These are phyloP conservation scores for Linnemannia zychae DNA, from an alignment of 192 early-diverging fungal genomes.

Conservation along the genomic window DNA sequence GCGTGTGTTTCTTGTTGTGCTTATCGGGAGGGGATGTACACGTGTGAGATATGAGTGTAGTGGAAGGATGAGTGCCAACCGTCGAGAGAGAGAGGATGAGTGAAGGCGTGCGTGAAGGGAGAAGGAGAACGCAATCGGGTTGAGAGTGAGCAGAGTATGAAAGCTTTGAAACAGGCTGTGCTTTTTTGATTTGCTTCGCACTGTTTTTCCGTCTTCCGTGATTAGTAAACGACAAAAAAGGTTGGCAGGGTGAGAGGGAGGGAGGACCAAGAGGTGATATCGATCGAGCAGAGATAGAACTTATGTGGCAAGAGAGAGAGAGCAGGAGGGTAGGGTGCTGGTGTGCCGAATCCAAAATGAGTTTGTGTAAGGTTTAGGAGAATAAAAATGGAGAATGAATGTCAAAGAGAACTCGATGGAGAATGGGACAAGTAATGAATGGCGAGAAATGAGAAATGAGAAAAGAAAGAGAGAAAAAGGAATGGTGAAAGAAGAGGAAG, in stretches of 20 bases:
- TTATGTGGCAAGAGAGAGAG: background rate
- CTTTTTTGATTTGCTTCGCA: background rate
- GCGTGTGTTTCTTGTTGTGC: background rate
- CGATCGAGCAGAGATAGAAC: too few species aligned
- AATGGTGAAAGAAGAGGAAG: background rate
- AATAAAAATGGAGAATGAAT: background rate
- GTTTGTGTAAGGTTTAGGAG: background rate
- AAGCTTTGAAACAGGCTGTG: background rate
- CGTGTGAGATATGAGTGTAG: background rate
- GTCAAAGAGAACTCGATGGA: background rate
- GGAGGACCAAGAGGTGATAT: too few species aligned
- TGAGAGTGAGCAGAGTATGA: background rate
- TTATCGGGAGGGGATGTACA: background rate
- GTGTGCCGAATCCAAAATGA: background rate
- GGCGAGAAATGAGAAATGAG: background rate
- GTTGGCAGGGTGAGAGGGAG: background rate
- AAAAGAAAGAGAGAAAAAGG: background rate
- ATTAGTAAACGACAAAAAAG: background rate
- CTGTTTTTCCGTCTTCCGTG: background rate
- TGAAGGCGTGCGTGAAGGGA: background rate
- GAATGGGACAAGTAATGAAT: background rate
- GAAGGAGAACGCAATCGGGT: too few species aligned
- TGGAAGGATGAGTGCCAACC: background rate
- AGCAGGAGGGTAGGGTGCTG: background rate
- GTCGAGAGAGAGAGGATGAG: too few species aligned